Evolutionary conservation across 352 stramenopile genomes (phyloP), one percentile per base, ranked within the genome.

Genomic region (Pythium myriotylum): DNA sequence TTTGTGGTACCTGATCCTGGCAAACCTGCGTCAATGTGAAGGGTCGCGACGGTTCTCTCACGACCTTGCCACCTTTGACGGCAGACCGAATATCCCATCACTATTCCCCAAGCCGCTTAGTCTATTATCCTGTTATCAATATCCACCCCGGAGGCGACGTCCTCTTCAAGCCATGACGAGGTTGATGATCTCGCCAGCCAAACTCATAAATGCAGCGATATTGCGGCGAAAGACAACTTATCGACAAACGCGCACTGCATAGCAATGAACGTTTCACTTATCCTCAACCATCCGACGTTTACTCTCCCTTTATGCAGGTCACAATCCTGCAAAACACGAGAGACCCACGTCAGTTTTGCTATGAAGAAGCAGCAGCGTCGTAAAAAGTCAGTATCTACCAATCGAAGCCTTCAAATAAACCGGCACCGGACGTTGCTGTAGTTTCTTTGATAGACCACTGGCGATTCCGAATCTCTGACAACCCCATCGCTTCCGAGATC

Each of bases 371-470:
- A 40, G 2, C 13, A 17, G 3, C 26, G 13, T 19, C 6, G 2
- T 23, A 16, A 10, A 23, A 29, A 5, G 24, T 24, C n/a, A 27
- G 3, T 19, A 43, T 65, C 56, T 69, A 96, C 98, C 98, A 99
- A 77, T 99, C 98, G 70, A 99, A 99, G 54, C 98, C 98, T 81
- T 99, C 97, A 77, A 99, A 99, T 13, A 99, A 83, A 20, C 98
- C 98, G 43, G 97, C 93, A 35, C 97, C 98, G 72, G 99, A 96
- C 54, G 97, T 96, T 37, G 98, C 98, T 50, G 92, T 98, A 5
- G 96, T 99, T 81, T 99, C 97, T 79, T 99, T 98, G 70, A 99
- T 99, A 46, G 91, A 98, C 98, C 98, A 99, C 77, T 99, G 97
- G 55, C 98, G 85, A 83, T 99, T 99, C 65, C 97, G 93, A 58